phyloP scores from a whole-genome alignment of 2,329 filamentous ascomycete genomes.

The Penicillium psychrosexuale region DNA sequence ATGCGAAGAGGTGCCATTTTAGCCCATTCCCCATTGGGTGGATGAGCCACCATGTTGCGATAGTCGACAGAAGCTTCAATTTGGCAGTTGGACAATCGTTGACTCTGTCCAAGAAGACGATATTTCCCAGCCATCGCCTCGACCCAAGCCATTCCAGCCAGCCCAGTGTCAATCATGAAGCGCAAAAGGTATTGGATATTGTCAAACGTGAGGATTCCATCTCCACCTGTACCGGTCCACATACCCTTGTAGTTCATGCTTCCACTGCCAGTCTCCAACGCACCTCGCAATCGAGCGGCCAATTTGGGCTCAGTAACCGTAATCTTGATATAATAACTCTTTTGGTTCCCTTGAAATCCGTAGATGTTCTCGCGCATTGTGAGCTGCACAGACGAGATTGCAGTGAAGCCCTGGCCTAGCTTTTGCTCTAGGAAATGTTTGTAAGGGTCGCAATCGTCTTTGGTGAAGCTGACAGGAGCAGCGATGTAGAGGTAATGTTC shows the following conservation, averaged over 20 bases:
- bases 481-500: conserved; percentile 94
- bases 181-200: conserved; percentile 91
- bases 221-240: conserved; percentile 67
- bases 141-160: conserved; percentile 97
- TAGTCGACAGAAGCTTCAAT: conserved; percentile 89
- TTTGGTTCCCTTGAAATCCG: conserved; percentile 88
- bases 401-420: conserved; percentile 67
- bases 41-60: conserved; percentile 77
- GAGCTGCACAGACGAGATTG: conserved; percentile 77
- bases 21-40: conserved; percentile 88
- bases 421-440: conserved; percentile 76
- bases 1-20: conserved; percentile 95
- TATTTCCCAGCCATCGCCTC: conserved; percentile 75
- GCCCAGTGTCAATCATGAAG: conserved; percentile 97
- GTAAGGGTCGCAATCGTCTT: conserved; percentile 73
- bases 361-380: conserved; percentile 87
- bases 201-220: conserved; percentile 85
- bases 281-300: conserved; percentile 70
- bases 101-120: conserved; percentile 61
- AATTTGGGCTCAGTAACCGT: conserved; percentile 85
- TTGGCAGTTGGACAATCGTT: conserved; percentile 87
- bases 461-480: conserved; percentile 77
- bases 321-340: conserved; percentile 90
- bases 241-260: conserved; percentile 85
- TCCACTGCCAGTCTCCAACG: conserved; percentile 64